These are phyloP conservation scores for Pyrus bretschneideri DNA, from an alignment of 306 rosid species.

Conservation along the genomic window DNA sequence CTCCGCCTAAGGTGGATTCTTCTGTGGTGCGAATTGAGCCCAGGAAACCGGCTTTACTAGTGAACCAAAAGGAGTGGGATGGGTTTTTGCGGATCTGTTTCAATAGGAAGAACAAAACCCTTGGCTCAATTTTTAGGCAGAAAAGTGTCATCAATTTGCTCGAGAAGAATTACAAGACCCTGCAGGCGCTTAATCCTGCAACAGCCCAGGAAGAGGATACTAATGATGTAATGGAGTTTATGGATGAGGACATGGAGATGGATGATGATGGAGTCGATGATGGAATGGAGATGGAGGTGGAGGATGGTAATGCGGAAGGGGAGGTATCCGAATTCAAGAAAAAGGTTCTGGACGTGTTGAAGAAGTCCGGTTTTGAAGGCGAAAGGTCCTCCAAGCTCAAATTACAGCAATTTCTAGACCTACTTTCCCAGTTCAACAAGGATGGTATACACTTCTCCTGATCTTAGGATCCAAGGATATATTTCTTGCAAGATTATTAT, in stretches of 20 bases:
- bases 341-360: conserved; percentile 63
- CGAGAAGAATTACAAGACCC: conserved; percentile 73
- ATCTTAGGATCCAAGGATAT: background rate
- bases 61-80: conserved; percentile 86
- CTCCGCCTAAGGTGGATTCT: conserved; percentile 91
- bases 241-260: conserved; percentile 44
- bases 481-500: background rate
- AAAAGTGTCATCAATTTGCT: conserved; percentile 67
- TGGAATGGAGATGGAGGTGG: conserved; percentile 68
- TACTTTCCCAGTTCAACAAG: conserved; percentile 75
- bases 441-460: conserved; percentile 75
- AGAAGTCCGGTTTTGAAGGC: conserved; percentile 79
- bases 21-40: conserved; percentile 89
- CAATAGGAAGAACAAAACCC: conserved; percentile 88
- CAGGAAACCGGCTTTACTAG: conserved; percentile 62
- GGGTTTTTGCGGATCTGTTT: conserved; percentile 80
- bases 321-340: conserved; percentile 71
- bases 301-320: conserved; percentile 44
- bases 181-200: conserved; percentile 46
- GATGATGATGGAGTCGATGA: conserved; percentile 49
- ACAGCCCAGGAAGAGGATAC: conserved; percentile 39
- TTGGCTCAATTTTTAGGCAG: conserved; percentile 82
- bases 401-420: conserved; percentile 61
- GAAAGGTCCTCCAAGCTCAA: conserved; percentile 85
- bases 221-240: conserved; percentile 25